Conservation (phyloP, 306 rosid species). For the Vachellia pachyceras region DNA sequence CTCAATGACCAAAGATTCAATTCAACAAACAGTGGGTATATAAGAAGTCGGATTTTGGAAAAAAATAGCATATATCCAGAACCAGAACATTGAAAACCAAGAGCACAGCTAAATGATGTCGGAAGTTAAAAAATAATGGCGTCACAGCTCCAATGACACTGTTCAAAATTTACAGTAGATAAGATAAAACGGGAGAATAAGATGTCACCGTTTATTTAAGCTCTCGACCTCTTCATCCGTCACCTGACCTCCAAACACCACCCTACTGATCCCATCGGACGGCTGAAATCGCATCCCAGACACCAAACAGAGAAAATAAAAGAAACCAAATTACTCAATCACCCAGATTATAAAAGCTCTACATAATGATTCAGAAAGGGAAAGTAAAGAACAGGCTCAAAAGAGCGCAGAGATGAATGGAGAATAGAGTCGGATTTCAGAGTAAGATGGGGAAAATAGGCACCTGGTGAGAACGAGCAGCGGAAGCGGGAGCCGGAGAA, state of each 20-base stretch:
- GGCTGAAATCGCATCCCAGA: conserved; percentile 55
- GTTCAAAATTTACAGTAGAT: not conserved
- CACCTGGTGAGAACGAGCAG: conserved; percentile 85
- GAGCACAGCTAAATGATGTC: not conserved
- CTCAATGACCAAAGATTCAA: not conserved
- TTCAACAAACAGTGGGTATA: not conserved
- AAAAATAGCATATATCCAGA: not conserved
- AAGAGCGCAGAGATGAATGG: not conserved
- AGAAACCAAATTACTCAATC: not conserved
- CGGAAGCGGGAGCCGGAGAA: conserved; percentile 66
- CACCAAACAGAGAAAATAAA: not conserved
- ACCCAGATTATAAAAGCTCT: not conserved
- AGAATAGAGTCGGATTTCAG: not conserved
- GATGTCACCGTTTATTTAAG: conserved; percentile 99
- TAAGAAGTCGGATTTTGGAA: not conserved
- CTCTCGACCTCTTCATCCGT: conserved; percentile 93
- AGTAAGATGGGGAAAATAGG: not conserved
- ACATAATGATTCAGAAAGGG: not conserved
- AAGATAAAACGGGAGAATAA: conserved; percentile 31
- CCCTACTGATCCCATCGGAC: conserved; percentile 98
- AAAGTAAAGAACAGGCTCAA: not conserved
- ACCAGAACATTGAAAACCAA: not conserved
- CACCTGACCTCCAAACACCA: conserved; percentile 98
- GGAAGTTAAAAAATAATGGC: not conserved
- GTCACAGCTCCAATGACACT: not conserved